phyloP scores from a whole-genome alignment of 305 asterid species.

The Galium porrigens region DNA sequence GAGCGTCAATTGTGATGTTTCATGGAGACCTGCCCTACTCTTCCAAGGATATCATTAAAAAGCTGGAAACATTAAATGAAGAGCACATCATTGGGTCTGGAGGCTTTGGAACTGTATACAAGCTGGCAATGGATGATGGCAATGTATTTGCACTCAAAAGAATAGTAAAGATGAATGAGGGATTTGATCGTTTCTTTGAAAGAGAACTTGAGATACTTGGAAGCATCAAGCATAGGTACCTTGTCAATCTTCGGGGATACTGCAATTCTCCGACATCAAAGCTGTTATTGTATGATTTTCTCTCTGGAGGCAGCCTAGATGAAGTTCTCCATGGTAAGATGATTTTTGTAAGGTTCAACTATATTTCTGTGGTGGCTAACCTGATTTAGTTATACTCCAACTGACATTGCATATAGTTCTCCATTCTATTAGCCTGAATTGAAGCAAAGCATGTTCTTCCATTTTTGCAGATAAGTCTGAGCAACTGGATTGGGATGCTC shows the following conservation, averaged over 20 bases:
- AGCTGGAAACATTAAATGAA: conserved; percentile 64
- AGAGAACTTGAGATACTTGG: conserved; percentile 98
- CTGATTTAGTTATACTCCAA: neutral
- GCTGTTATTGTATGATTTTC: conserved; percentile 68
- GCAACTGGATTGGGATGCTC: conserved; percentile 81
- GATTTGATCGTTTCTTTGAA: conserved; percentile 81
- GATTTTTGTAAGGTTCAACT: too few species aligned
- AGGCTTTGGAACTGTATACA: conserved; percentile 94
- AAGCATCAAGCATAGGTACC: conserved; percentile 78
- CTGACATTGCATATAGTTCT: neutral
- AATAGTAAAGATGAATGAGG: conserved; percentile 76
- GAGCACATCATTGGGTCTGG: conserved; percentile 89
- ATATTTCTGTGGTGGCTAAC: neutral
- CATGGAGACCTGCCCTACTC: conserved; percentile 95
- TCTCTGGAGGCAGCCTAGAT: conserved; percentile 92
- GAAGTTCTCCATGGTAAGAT: conserved; percentile 82
- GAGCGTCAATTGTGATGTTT: conserved; percentile 88
- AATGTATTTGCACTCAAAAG: conserved; percentile 80
- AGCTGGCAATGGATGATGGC: conserved; percentile 95
- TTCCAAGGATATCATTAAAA: conserved; percentile 75
- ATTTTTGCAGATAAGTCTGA: conserved; percentile 51
- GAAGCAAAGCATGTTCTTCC: neutral
- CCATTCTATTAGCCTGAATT: neutral
- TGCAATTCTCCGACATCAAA: conserved; percentile 91
- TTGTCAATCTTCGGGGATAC: conserved; percentile 93